Conservation (phyloP, 352 stramenopile species). For the Pythium sp. region DNA sequence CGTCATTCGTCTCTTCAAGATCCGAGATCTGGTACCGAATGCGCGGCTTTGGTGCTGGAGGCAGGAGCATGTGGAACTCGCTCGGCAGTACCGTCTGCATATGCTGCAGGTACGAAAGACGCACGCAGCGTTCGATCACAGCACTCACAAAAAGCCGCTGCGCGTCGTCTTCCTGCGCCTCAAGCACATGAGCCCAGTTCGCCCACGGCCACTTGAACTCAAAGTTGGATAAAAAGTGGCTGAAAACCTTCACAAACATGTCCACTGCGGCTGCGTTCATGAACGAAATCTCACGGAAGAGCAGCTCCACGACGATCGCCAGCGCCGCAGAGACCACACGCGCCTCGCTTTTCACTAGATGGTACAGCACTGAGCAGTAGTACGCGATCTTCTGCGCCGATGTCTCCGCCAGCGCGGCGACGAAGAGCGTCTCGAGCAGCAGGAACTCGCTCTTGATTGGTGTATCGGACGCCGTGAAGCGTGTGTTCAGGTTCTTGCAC, state of each 20-base stretch:
- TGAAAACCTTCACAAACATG: constrained; percentile 78
- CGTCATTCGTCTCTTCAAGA: constrained; percentile 21
- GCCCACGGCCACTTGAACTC: constrained; percentile 87
- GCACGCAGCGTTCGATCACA: constrained; percentile 83
- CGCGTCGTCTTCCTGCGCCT: constrained; percentile 72
- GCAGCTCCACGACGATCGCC: constrained; percentile 77
- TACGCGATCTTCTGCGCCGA: constrained; percentile 48
- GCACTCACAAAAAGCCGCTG: constrained; percentile 84
- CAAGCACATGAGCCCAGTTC: constrained; percentile 74
- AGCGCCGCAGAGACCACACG: constrained; percentile 62
- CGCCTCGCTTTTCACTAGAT: constrained; percentile 77
- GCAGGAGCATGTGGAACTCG: constrained; percentile 78
- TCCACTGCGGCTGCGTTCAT: constrained; percentile 62
- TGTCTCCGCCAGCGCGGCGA: constrained; percentile 53
- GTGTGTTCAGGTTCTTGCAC: constrained; percentile 54
- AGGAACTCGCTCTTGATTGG: constrained; percentile 76
- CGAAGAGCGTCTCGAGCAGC: constrained; percentile 69
- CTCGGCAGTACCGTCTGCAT: constrained; percentile 73
- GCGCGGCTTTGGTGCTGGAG: constrained; percentile 63
- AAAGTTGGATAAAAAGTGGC: constrained; percentile 86
- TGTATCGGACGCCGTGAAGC: constrained; percentile 47
- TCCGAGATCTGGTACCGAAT: constrained; percentile 48
- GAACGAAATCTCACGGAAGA: constrained; percentile 78
- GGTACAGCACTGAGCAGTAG: constrained; percentile 69
- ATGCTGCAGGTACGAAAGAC: constrained; percentile 81